Percentiles rank a stretch among this genome's conserved stretches.
These are phyloP conservation scores for Chaetomidium leptoderma DNA, from an alignment of 495 filamentous ascomycete species.

Conservation along the genomic window DNA sequence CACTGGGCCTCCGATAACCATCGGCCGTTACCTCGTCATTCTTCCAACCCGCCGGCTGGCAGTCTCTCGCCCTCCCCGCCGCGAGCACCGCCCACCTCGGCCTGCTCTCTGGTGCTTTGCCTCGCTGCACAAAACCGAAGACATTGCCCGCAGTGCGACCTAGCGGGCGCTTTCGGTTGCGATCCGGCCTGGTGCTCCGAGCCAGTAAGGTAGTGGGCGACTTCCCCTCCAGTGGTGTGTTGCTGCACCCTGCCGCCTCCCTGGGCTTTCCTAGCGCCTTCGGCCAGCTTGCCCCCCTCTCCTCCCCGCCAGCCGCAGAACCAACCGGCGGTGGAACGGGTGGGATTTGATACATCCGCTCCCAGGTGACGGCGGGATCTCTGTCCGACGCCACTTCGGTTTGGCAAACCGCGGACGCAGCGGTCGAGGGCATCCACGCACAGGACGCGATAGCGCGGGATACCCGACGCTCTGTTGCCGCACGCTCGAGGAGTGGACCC, in stretches of 20 bases:
- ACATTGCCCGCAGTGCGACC: constrained; percentile 28
- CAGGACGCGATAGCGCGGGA: constrained; percentile 10
- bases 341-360: constrained; percentile 25
- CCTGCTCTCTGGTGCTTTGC: constrained; percentile 9
- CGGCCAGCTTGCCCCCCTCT: constrained; percentile 1
- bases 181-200: constrained; percentile 17
- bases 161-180: constrained; percentile 16
- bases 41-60: constrained; percentile 1
- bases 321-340: constrained; percentile 17
- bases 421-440: constrained; percentile 17
- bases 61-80: neutral
- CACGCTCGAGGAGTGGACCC: constrained; percentile 11
- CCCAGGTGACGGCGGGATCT: constrained; percentile 43
- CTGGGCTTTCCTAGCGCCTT: neutral
- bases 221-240: constrained; percentile 8
- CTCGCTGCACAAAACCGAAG: constrained; percentile 29
- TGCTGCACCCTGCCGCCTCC: constrained; percentile 22
- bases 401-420: constrained; percentile 15
- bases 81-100: constrained; percentile 14
- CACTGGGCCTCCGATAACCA: constrained; percentile 2
- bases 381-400: constrained; percentile 35
- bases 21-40: constrained; percentile 10
- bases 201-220: constrained; percentile 4
- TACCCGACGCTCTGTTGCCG: constrained; percentile 13
- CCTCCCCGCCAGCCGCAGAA: constrained; percentile 1